A percentile compares a stretch with the other conserved stretches of the same genome.
phyloP scores from a whole-genome alignment of 305 asterid genomes.

The Striga hermonthica region DNA sequence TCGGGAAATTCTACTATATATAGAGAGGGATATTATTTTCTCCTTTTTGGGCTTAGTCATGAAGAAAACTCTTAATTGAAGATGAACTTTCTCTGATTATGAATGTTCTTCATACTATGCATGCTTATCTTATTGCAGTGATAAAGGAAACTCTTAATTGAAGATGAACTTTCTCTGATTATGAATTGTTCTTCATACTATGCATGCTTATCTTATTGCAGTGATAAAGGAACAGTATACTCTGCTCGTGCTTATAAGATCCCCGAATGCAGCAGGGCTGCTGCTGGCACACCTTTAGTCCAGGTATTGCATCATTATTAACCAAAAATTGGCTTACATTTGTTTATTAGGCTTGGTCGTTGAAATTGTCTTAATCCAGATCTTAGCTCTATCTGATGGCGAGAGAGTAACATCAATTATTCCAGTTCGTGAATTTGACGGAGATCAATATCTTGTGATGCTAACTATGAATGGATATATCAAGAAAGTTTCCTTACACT shows the following conservation, averaged over 20 bases:
- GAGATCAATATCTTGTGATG: conserved; percentile 87
- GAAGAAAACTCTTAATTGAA: conserved; percentile 7
- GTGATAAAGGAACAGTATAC: conserved; percentile 96
- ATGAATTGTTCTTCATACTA: conserved; percentile 17
- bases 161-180: conserved; percentile 4
- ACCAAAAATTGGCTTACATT: conserved; percentile 27
- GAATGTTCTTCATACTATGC: conserved; percentile 15
- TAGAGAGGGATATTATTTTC: not conserved
- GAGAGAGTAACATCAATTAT: conserved; percentile 94
- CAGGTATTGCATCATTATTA: conserved; percentile 55
- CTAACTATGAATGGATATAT: conserved; percentile 89
- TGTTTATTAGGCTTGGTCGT: conserved; percentile 17
- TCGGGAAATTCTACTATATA: too few relatives aligned
- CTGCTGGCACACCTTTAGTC: conserved; percentile 90
- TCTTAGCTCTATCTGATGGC: conserved; percentile 85
- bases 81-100: conserved; percentile 2
- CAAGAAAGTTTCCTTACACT: conserved; percentile 86
- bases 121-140: conserved; percentile 47
- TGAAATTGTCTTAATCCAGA: conserved; percentile 47
- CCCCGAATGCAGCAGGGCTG: conserved; percentile 95
- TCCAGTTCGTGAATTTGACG: conserved; percentile 94
- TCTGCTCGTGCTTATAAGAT: conserved; percentile 86
- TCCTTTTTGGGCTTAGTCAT: conserved; percentile 12
- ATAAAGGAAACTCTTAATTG: conserved; percentile 61
- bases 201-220: conserved; percentile 34